phyloP scores from a whole-genome alignment of 768 basidiomycete genomes.

The Phlegmacium glaucopus region DNA sequence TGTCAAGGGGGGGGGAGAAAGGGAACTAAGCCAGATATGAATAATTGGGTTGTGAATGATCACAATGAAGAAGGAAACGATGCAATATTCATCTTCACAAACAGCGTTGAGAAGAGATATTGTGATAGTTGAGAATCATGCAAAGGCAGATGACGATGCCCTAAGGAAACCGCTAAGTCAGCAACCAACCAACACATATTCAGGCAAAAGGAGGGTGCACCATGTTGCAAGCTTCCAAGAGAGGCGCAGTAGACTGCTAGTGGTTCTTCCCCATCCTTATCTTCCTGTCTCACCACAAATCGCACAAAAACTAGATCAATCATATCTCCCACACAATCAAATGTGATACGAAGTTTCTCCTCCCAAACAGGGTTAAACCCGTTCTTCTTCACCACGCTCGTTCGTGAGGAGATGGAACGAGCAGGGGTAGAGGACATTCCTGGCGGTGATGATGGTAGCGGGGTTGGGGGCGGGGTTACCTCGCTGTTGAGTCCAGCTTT shows the following conservation, averaged over 20 bases:
- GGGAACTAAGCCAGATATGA: too few species aligned
- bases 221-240: constrained; percentile 70
- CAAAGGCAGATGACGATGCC: constrained; percentile 90
- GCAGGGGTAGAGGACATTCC: constrained; percentile 13
- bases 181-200: background rate
- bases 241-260: constrained; percentile 77
- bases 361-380: constrained; percentile 95
- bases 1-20: too few species aligned
- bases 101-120: constrained; percentile 90
- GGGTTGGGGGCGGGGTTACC: constrained; percentile 1
- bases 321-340: constrained; percentile 77
- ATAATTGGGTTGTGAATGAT: too few species aligned
- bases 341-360: constrained; percentile 64
- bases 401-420: constrained; percentile 51
- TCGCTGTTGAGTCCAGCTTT: constrained; percentile 11
- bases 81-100: constrained; percentile 63
- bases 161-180: constrained; percentile 2
- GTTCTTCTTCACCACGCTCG: constrained; percentile 77
- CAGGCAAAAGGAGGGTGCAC: constrained; percentile 33
- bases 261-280: constrained; percentile 53
- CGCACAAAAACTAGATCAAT: constrained; percentile 82
- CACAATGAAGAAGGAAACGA: too few species aligned
- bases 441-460: constrained; percentile 4
- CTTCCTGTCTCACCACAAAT: constrained; percentile 73
- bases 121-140: constrained; percentile 88